Evolutionary conservation across 148 eudicot genomes (phyloP).

Genomic region (Spergularia bocconei): DNA sequence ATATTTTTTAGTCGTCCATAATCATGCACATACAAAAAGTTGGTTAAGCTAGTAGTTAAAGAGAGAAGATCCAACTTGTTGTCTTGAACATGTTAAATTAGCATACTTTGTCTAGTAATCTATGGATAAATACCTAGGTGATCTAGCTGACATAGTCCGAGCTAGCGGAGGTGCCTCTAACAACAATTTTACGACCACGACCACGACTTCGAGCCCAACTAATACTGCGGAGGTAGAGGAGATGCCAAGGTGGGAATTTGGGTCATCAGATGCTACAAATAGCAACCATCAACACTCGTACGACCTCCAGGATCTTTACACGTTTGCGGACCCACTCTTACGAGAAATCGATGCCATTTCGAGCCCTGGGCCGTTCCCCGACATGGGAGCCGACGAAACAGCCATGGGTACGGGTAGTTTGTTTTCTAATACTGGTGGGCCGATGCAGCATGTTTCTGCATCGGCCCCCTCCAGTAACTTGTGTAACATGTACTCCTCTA

Average conservation of each 20-base stretch:
- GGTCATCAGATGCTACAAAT: not conserved
- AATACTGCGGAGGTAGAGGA: not conserved
- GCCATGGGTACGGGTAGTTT: not conserved
- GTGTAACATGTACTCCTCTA: slow-evolving; percentile 4
- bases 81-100: not conserved
- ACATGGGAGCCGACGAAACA: not conserved
- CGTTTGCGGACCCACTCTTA: slow-evolving; percentile 10
- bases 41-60: slow-evolving; percentile 6
- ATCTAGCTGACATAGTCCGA: slow-evolving; percentile 67
- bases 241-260: slow-evolving; percentile 10
- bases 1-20: not conserved
- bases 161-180: slow-evolving; percentile 31
- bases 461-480: not conserved
- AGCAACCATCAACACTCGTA: not conserved
- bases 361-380: slow-evolving; percentile 4
- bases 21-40: not conserved
- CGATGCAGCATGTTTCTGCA: not conserved
- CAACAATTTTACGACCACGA: not conserved
- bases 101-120: not conserved
- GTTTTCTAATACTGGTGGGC: not conserved
- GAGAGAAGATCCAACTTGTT: not conserved
- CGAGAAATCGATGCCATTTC: slow-evolving; percentile 13
- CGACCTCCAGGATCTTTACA: slow-evolving; percentile 10
- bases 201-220: not conserved
- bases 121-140: slow-evolving; percentile 60